Evolutionary conservation across 352 stramenopile genomes (phyloP).

Genomic region (Phytophthora chlamydospora): DNA sequence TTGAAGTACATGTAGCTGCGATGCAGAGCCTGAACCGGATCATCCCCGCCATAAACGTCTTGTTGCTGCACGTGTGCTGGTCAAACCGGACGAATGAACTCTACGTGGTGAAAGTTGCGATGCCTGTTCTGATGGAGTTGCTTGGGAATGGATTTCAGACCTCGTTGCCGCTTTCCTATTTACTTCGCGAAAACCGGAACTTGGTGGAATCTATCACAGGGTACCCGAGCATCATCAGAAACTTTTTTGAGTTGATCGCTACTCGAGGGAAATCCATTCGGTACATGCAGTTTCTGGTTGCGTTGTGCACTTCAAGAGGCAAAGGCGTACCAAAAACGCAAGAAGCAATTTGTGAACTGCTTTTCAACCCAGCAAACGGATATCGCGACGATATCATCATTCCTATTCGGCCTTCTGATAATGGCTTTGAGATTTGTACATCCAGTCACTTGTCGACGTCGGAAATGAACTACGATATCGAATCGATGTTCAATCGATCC

Average conservation of each 20-base stretch:
- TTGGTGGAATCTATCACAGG: conserved; percentile 75
- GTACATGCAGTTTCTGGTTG: conserved; percentile 80
- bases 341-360: conserved; percentile 71
- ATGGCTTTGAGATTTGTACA: conserved; percentile 65
- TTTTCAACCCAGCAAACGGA: conserved; percentile 64
- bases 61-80: conserved; percentile 71
- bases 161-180: conserved; percentile 64
- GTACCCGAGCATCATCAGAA: conserved; percentile 62
- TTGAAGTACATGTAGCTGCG: conserved; percentile 38
- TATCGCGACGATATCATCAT: conserved; percentile 66
- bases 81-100: conserved; percentile 64
- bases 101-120: conserved; percentile 55
- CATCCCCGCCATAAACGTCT: conserved; percentile 54
- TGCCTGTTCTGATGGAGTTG: conserved; percentile 74
- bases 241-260: conserved; percentile 80
- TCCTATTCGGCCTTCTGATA: conserved; percentile 45
- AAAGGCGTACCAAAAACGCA: conserved; percentile 73
- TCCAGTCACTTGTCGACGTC: conserved; percentile 21
- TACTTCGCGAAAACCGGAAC: conserved; percentile 75
- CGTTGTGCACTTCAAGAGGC: conserved; percentile 65
- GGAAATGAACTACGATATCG: conserved; percentile 36
- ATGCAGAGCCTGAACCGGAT: conserved; percentile 72
- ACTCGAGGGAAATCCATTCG: conserved; percentile 68
- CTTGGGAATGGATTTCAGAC: conserved; percentile 78
- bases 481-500: conserved; percentile 44